phyloP scores from a whole-genome alignment of 2,329 filamentous ascomycete species.

The Cercospora canescens region DNA sequence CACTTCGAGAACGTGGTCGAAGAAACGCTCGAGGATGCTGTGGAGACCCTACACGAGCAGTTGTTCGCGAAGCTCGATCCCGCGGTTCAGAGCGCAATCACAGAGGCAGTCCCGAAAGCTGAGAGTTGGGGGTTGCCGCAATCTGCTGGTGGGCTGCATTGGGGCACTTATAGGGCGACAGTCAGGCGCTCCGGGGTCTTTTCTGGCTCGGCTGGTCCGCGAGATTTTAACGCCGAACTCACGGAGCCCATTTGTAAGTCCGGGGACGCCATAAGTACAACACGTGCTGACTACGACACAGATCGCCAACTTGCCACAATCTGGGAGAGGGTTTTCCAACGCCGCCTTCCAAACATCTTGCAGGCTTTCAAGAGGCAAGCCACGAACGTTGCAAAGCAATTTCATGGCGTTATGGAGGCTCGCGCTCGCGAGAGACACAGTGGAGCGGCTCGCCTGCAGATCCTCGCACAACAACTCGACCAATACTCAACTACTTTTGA shows the following conservation, averaged over 20 bases:
- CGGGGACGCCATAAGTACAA: background rate
- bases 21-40: slow-evolving; percentile 42
- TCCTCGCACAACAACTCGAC: slow-evolving; percentile 45
- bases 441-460: slow-evolving; percentile 41
- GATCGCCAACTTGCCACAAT: slow-evolving; percentile 37
- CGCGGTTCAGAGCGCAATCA: slow-evolving; percentile 42
- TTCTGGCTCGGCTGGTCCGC: slow-evolving; percentile 39
- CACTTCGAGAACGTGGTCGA: slow-evolving; percentile 45
- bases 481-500: slow-evolving; percentile 45
- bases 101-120: slow-evolving; percentile 38
- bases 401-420: slow-evolving; percentile 46
- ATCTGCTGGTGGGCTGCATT: slow-evolving; percentile 50
- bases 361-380: slow-evolving; percentile 38
- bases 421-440: slow-evolving; percentile 42
- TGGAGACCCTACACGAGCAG: slow-evolving; percentile 44
- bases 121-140: slow-evolving; percentile 41
- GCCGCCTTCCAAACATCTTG: slow-evolving; percentile 44
- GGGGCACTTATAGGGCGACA: slow-evolving; percentile 58
- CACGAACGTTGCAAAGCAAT: slow-evolving; percentile 37
- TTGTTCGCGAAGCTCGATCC: slow-evolving; percentile 49
- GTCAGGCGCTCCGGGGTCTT: slow-evolving; percentile 53
- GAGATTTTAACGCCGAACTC: slow-evolving; percentile 45
- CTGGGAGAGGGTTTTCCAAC: slow-evolving; percentile 49
- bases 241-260: slow-evolving; percentile 40
- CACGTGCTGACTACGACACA: background rate